Evolutionary conservation across 306 rosid species (phyloP), one percentile per base, ranked within the genome.

Genomic region (Prunus armeniaca): DNA sequence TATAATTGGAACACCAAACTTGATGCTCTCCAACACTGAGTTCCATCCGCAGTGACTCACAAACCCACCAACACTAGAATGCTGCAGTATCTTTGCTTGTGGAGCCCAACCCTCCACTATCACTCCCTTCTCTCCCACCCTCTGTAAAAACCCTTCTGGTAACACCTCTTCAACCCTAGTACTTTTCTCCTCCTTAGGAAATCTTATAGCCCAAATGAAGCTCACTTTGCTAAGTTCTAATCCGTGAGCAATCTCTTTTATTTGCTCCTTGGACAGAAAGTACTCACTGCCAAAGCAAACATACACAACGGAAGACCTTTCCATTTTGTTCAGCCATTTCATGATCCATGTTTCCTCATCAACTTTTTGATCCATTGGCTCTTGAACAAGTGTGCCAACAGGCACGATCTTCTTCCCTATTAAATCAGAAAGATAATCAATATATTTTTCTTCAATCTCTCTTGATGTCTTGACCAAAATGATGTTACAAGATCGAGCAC

Each of bases 11-110:
- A 73, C 76, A 3, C 85, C 76, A 22, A 60, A 46, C 49, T 22
- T 28, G 38, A 77, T n/a, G 72, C 85, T 67, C 63, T 83, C 83
- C 80, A 82, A 41, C 69, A 69, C 67, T 14, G 82, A 82, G 51
- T 62, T 74, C 86, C 86, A 82, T 25, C 86, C 82, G 47, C 85
- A 82, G 54, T 82, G 85, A 77, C 82, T 77, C 79, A 71, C 79
- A 52, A 82, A 78, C 43, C 84, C 83, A 6, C 84, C 84, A 1
- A 76, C 63, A 65, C 56, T 79, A 0, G 51, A 2, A 49, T 79
- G 86, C 28, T 32, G 15, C 54, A 83, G 19, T 19, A 83, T 72
- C 28, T 20, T 73, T 5, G 30, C 65, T 32, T 83, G 86, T 3
- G 86, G 83, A 2, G 72, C 79, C 86, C 86, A 79, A 0, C 20